A percentile compares a stretch with the other conserved stretches of the same genome.
Evolutionary conservation across 345 rosid species (phyloP).

Genomic region (Camelina neglecta): DNA sequence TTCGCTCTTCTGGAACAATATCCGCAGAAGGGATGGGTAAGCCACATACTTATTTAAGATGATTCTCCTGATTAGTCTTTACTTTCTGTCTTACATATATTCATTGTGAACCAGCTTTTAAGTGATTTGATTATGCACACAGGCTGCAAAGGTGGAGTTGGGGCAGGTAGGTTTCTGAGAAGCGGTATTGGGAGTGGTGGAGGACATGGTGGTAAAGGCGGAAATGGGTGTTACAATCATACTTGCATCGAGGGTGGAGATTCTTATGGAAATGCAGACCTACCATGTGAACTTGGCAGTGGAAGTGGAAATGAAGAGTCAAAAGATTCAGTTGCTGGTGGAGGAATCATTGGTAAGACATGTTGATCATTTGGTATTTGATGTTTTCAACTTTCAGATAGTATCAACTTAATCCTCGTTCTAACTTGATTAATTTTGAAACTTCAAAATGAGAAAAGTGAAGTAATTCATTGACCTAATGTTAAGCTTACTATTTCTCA

Average conservation of each 20-base stretch:
- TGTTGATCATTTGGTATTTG: too few species aligned
- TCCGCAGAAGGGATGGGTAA: constrained; percentile 91
- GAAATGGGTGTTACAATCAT: constrained; percentile 78
- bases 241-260: constrained; percentile 71
- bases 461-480: background rate
- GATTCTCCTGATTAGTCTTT: constrained; percentile 1
- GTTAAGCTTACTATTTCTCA: background rate
- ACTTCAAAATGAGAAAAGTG: background rate
- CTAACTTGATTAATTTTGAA: background rate
- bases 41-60: constrained; percentile 24
- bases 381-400: background rate
- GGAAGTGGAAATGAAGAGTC: constrained; percentile 86
- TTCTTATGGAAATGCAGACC: constrained; percentile 75
- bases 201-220: constrained; percentile 97
- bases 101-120: background rate
- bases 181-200: constrained; percentile 89
- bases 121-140: constrained; percentile 30
- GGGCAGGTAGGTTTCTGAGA: constrained; percentile 68
- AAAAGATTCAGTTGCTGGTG: constrained; percentile 77
- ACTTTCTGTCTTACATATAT: background rate
- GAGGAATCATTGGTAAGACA: constrained; percentile 79
- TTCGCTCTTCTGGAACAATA: constrained; percentile 76
- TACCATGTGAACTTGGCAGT: constrained; percentile 98
- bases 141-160: constrained; percentile 94
- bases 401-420: constrained; percentile 6